Conservation (phyloP, 2,329 filamentous ascomycete species). For the Monosporascus sp. region DNA sequence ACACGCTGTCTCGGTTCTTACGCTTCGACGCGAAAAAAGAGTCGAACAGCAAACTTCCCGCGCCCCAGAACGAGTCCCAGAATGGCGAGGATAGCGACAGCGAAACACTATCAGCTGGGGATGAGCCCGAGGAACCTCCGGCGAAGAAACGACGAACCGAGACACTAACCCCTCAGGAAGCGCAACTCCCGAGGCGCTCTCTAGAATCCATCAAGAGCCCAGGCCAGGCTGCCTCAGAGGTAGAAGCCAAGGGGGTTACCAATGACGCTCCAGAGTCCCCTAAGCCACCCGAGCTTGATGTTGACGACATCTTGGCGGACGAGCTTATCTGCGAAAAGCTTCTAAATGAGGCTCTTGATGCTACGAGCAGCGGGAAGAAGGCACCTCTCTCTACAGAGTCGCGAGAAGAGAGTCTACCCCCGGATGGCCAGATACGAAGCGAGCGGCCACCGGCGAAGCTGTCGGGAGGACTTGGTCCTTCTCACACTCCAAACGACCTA, state of each 20-base stretch:
- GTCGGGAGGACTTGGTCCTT: background rate
- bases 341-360: slow-evolving; percentile 5
- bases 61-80: background rate
- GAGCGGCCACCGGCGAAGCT: background rate
- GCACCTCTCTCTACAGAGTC: background rate
- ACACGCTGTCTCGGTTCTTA: slow-evolving; percentile 50
- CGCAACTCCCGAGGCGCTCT: slow-evolving; percentile 4
- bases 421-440: background rate
- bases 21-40: slow-evolving; percentile 16
- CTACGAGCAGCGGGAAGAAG: background rate
- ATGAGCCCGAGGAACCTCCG: slow-evolving; percentile 7
- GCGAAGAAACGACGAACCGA: slow-evolving; percentile 12
- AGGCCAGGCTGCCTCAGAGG: slow-evolving; percentile 1
- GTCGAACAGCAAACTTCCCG: background rate
- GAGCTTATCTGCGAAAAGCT: slow-evolving; percentile 6
- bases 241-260: background rate
- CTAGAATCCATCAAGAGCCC: slow-evolving; percentile 2
- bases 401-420: background rate
- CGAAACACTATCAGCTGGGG: slow-evolving; percentile 4
- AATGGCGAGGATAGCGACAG: slow-evolving; percentile 3
- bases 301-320: slow-evolving; percentile 2
- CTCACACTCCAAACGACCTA: slow-evolving; percentile 1
- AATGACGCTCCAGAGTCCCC: background rate
- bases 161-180: background rate
- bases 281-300: background rate